Evolutionary conservation across 78 protist species (phyloP).

Genomic region (Dictyostelium intermedium): DNA sequence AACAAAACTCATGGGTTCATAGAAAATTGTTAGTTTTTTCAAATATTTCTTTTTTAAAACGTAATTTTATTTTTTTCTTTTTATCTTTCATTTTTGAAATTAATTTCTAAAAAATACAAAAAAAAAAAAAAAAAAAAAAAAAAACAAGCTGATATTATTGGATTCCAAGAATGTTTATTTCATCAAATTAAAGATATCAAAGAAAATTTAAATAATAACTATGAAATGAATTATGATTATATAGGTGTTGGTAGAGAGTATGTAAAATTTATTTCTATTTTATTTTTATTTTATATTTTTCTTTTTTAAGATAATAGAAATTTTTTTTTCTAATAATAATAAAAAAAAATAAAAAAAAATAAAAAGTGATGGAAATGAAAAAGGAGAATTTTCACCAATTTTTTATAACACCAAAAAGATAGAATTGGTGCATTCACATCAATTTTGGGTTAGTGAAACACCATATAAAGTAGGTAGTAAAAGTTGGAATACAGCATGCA

Average conservation of each 20-base stretch:
- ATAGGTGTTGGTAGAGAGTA: constrained; percentile 59
- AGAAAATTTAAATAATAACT: background rate
- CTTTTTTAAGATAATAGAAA: too few relatives aligned
- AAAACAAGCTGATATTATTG: constrained; percentile 14
- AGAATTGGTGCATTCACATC: background rate
- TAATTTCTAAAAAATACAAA: background rate
- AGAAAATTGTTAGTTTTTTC: constrained; percentile 12
- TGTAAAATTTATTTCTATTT: background rate
- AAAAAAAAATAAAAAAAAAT: background rate
- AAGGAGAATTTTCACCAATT: constrained; percentile 72
- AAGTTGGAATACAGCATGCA: constrained; percentile 32
- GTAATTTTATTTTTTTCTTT: background rate
- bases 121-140: background rate
- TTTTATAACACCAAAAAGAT: background rate
- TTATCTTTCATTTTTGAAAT: too few relatives aligned
- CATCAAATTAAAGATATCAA: constrained; percentile 45
- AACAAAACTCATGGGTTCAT: constrained; percentile 40
- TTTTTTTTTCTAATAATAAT: too few relatives aligned
- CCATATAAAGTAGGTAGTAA: constrained; percentile 4
- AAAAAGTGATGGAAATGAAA: constrained; percentile 16
- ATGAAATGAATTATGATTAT: background rate
- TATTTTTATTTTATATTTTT: too few relatives aligned
- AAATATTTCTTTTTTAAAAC: background rate
- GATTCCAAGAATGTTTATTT: constrained; percentile 69
- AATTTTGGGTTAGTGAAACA: constrained; percentile 30